These are phyloP conservation scores for Beauveria sp. DNA, from an alignment of 2,329 filamentous ascomycete species.

Conservation along the genomic window DNA sequence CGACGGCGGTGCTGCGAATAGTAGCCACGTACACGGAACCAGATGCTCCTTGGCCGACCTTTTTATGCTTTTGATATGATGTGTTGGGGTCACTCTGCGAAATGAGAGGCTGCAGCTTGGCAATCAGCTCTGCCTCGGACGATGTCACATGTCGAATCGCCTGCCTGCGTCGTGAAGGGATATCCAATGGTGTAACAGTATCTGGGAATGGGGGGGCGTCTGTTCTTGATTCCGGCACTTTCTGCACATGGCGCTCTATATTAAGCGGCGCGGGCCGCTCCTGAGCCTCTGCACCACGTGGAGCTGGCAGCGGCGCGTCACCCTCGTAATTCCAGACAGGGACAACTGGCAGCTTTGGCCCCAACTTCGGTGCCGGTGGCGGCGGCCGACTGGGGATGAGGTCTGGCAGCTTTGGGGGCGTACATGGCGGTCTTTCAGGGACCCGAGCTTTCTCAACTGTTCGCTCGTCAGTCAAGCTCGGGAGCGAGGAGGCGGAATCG, in stretches of 20 bases:
- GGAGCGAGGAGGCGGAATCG: background rate
- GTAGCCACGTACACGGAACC: conserved; percentile 98
- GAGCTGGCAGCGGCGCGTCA: background rate
- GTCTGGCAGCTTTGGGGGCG: background rate
- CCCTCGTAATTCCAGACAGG: background rate
- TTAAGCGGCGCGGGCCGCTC: background rate
- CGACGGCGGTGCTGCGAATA: conserved; percentile 81
- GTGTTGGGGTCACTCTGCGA: conserved; percentile 90
- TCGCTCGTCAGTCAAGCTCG: background rate
- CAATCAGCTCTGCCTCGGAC: conserved; percentile 95
- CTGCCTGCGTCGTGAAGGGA: conserved; percentile 7
- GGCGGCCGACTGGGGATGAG: background rate
- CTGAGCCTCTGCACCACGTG: background rate
- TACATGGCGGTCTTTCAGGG: background rate
- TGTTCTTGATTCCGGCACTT: background rate
- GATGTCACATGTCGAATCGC: conserved; percentile 52
- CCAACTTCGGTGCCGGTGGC: background rate
- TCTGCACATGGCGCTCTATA: background rate
- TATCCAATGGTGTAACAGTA: background rate
- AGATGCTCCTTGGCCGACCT: conserved; percentile 96
- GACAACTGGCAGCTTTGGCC: background rate
- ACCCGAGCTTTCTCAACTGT: background rate
- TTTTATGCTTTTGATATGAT: conserved; percentile 98
- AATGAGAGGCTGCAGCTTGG: conserved; percentile 85
- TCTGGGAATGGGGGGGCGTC: background rate